Percentiles rank a stretch among this genome's conserved stretches.
These are phyloP conservation scores for Hypoxylon sp. DNA, from an alignment of 2,329 filamentous ascomycete species.

Conservation along the genomic window DNA sequence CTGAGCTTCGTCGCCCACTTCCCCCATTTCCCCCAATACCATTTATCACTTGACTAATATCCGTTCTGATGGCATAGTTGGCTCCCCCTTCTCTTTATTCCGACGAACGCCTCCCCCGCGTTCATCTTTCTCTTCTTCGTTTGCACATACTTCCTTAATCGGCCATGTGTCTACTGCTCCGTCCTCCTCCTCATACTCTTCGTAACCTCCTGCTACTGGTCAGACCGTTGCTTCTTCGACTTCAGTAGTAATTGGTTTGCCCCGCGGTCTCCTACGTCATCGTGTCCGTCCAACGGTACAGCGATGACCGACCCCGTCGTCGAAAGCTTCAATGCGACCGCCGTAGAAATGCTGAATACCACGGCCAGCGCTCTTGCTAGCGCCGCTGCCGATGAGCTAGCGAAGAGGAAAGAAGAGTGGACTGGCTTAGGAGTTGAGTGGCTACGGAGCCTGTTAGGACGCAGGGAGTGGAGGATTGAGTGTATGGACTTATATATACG, in stretches of 20 bases:
- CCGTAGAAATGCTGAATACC: slow-evolving; percentile 74
- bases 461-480: slow-evolving; percentile 90
- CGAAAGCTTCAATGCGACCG: slow-evolving; percentile 63
- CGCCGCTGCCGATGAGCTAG: slow-evolving; percentile 75
- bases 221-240: slow-evolving; percentile 93
- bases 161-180: slow-evolving; percentile 98
- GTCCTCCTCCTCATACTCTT: slow-evolving; percentile 96
- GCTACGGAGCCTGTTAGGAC: slow-evolving; percentile 84
- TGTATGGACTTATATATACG: slow-evolving; percentile 91
- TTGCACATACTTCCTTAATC: slow-evolving; percentile 95
- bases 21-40: neutral
- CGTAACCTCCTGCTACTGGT: slow-evolving; percentile 91
- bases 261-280: slow-evolving; percentile 70
- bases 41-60: slow-evolving; percentile 22
- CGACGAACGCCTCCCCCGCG: slow-evolving; percentile 85
- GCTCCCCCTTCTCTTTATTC: slow-evolving; percentile 90
- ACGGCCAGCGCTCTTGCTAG: slow-evolving; percentile 78
- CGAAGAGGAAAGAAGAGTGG: slow-evolving; percentile 73
- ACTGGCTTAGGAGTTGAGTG: slow-evolving; percentile 87
- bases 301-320: slow-evolving; percentile 52
- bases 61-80: slow-evolving; percentile 69
- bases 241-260: slow-evolving; percentile 94
- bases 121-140: slow-evolving; percentile 92
- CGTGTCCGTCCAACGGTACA: slow-evolving; percentile 51
- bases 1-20: slow-evolving; percentile 20